These are phyloP conservation scores for Gastrolobium bilobum DNA, from an alignment of 306 rosid genomes.

Conservation along the genomic window DNA sequence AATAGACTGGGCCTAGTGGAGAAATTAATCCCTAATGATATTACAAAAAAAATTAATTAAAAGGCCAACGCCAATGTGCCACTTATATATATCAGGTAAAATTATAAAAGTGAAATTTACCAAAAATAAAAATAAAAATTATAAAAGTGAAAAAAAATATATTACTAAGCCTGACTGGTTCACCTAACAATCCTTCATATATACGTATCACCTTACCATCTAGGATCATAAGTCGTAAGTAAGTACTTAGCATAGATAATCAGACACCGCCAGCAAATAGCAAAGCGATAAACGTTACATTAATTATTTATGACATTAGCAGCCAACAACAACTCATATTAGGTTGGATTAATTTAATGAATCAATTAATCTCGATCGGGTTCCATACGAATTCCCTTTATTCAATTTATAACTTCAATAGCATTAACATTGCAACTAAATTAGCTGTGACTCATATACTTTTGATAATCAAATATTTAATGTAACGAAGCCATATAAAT, in stretches of 20 bases:
- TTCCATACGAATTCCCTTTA: background rate
- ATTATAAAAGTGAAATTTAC: background rate
- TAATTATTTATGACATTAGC: conserved; percentile 2
- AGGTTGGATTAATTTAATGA: conserved; percentile 29
- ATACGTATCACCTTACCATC: conserved; percentile 1
- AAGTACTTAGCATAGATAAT: conserved; percentile 18
- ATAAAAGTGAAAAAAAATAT: background rate
- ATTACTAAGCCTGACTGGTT: conserved; percentile 16
- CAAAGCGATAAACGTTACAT: conserved; percentile 13
- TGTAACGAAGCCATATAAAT: no score
- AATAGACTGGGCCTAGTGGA: background rate
- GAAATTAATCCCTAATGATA: conserved; percentile 9
- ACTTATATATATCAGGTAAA: background rate
- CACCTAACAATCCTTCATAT: background rate
- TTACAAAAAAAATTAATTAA: background rate
- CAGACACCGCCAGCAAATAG: conserved; percentile 19
- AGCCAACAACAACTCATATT: background rate
- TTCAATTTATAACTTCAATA: conserved; percentile 19
- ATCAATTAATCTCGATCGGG: background rate
- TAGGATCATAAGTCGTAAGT: background rate
- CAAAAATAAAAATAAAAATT: no score
- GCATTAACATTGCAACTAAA: conserved; percentile 24
- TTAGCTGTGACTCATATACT: background rate
- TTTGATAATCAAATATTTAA: background rate
- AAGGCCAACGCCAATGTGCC: background rate